A percentile compares a stretch with the other conserved stretches of the same genome.
Conservation (phyloP, 345 rosid species). For the Bretschneidera sinensis region DNA sequence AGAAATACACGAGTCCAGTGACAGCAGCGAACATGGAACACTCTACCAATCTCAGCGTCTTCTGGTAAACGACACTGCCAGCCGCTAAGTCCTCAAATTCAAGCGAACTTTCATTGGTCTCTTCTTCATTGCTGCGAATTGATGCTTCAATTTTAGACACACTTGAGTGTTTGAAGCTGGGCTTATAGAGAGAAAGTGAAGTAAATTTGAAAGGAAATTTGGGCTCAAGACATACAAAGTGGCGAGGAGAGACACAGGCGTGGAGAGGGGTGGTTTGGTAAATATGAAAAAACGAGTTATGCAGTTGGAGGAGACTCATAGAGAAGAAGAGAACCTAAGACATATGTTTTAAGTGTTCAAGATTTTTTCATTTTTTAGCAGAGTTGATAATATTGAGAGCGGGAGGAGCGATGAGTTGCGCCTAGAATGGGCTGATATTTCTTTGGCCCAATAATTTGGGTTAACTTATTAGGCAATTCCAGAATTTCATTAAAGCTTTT, state of each 20-base stretch:
- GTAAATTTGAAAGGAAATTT: constrained; percentile 18
- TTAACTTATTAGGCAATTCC: too few species aligned
- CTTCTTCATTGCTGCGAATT: constrained; percentile 20
- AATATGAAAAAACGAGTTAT: constrained; percentile 22
- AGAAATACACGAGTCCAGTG: constrained; percentile 75
- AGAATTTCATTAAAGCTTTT: too few species aligned
- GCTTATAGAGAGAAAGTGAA: constrained; percentile 16
- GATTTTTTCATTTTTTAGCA: too few species aligned
- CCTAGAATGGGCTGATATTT: too few species aligned
- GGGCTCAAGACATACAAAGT: constrained; percentile 5
- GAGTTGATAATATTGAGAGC: too few species aligned
- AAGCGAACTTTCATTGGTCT: neutral
- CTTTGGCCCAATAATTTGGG: too few species aligned
- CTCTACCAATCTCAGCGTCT: constrained; percentile 82
- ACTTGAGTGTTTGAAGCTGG: constrained; percentile 30
- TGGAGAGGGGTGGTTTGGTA: constrained; percentile 20
- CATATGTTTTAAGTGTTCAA: too few species aligned
- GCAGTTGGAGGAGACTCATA: constrained; percentile 51
- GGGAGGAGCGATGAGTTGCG: too few species aligned
- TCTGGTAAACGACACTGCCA: constrained; percentile 50
- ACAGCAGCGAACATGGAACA: constrained; percentile 93
- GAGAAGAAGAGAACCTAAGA: constrained; percentile 13
- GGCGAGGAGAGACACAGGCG: constrained; percentile 3
- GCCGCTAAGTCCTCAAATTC: constrained; percentile 48
- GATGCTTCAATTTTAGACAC: constrained; percentile 31